A percentile compares a stretch with the other conserved stretches of the same genome.
These are phyloP conservation scores for Colletotrichum camelliae DNA, from an alignment of 2,329 filamentous ascomycete species.

Conservation along the genomic window DNA sequence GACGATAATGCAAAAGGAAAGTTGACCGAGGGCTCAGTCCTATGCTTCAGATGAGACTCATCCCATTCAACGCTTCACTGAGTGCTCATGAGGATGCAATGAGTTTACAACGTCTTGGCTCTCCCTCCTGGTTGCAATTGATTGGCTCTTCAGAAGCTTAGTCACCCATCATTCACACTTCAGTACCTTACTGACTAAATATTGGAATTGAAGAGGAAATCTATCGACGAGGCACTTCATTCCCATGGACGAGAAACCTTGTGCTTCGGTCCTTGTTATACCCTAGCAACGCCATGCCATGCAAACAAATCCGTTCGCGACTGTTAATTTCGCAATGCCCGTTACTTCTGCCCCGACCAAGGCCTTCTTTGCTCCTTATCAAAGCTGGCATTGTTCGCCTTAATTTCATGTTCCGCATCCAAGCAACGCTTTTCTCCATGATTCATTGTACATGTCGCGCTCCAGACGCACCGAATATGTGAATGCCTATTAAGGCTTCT, in stretches of 20 bases:
- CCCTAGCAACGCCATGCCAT: constrained; percentile 22
- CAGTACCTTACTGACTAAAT: not conserved
- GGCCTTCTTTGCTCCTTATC: not conserved
- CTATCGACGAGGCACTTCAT: not conserved
- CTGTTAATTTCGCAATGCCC: not conserved
- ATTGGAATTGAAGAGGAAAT: not conserved
- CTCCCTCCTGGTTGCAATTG: not conserved
- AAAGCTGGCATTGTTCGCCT: not conserved
- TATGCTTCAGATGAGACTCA: not conserved
- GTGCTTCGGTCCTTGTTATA: constrained; percentile 9
- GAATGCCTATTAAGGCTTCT: not conserved
- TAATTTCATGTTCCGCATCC: not conserved
- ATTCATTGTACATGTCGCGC: constrained; percentile 12
- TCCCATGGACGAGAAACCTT: not conserved
- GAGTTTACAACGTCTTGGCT: not conserved
- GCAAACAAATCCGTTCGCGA: constrained; percentile 17
- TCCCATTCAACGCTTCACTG: not conserved
- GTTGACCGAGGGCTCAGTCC: not conserved
- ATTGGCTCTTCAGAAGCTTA: not conserved
- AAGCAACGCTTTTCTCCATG: constrained; percentile 17
- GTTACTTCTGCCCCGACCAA: not conserved
- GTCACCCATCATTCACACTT: not conserved
- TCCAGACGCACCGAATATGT: not conserved
- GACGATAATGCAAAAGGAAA: not conserved
- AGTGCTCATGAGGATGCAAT: not conserved